Conservation (phyloP, 805 yeast genomes). For the Yarrowia sp. region DNA sequence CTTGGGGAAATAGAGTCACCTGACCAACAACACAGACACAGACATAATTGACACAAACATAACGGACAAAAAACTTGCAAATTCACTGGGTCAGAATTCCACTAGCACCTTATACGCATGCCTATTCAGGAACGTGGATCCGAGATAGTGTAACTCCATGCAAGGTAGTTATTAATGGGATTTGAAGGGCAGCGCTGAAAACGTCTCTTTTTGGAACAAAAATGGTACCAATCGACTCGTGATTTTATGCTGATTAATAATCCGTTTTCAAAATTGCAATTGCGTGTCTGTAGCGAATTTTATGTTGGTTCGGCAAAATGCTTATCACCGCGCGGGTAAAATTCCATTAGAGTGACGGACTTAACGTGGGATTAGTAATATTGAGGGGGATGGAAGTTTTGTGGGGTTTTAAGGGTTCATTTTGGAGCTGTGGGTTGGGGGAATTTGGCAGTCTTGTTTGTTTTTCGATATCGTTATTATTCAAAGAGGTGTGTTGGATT, state of each 20-base stretch:
- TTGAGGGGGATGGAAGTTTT: too few species aligned
- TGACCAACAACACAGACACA: too few species aligned
- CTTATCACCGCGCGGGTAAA: not conserved
- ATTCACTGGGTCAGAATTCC: too few species aligned
- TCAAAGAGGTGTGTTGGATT: too few species aligned
- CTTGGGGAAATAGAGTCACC: not conserved
- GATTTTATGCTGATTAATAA: not conserved
- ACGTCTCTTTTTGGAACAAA: not conserved
- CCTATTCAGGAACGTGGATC: constrained; percentile 21
- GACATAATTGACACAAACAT: too few species aligned
- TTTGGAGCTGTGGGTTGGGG: not conserved
- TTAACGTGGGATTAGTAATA: not conserved
- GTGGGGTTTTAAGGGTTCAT: too few species aligned
- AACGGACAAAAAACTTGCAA: too few species aligned
- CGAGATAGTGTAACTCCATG: not conserved
- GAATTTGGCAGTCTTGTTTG: too few species aligned
- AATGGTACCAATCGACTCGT: not conserved
- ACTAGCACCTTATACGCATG: not conserved
- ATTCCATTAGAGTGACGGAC: not conserved
- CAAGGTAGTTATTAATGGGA: not conserved
- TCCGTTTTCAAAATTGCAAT: not conserved
- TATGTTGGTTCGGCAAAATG: not conserved
- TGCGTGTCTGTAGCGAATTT: not conserved
- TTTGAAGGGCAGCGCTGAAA: too few species aligned
- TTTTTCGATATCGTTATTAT: too few species aligned